phyloP scores from a whole-genome alignment of 305 asterid genomes.

The Nicotiana rustica region DNA sequence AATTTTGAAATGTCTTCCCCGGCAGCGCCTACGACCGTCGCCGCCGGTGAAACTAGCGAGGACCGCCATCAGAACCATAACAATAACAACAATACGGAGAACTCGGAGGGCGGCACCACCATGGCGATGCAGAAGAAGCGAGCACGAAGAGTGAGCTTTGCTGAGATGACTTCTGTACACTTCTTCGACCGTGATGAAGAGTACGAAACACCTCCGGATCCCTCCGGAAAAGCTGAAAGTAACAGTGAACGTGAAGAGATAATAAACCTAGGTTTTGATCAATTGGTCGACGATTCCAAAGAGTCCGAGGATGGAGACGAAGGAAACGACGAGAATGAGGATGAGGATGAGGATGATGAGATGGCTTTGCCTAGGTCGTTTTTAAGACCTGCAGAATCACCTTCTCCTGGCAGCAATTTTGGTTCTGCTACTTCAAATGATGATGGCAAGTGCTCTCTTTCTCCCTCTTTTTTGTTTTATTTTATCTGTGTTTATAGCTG shows the following conservation, averaged over 20 bases:
- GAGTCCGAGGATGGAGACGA: constrained; percentile 50
- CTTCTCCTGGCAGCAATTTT: constrained; percentile 84
- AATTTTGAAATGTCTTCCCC: constrained; percentile 47
- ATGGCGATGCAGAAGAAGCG: constrained; percentile 71
- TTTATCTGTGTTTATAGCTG: constrained; percentile 8
- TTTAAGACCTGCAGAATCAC: constrained; percentile 72
- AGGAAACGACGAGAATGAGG: constrained; percentile 61
- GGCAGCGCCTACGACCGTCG: constrained; percentile 41
- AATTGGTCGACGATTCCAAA: constrained; percentile 49
- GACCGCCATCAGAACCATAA: constrained; percentile 44
- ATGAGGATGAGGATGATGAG: constrained; percentile 63
- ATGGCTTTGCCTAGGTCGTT: constrained; percentile 59
- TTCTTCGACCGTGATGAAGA: constrained; percentile 94
- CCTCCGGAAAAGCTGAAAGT: constrained; percentile 40
- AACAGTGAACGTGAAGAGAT: constrained; percentile 39
- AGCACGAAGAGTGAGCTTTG: constrained; percentile 96
- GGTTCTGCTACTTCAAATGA: constrained; percentile 90
- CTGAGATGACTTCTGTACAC: constrained; percentile 88
- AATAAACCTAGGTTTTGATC: constrained; percentile 46
- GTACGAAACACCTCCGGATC: constrained; percentile 58
- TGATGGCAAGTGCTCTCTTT: constrained; percentile 68
- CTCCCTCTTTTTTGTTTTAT: background rate
- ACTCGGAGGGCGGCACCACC: constrained; percentile 60
- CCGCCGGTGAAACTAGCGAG: constrained; percentile 35
- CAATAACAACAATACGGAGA: constrained; percentile 43